phyloP scores from a whole-genome alignment of 768 basidiomycete genomes.

The Gloeostereum incarnatum region DNA sequence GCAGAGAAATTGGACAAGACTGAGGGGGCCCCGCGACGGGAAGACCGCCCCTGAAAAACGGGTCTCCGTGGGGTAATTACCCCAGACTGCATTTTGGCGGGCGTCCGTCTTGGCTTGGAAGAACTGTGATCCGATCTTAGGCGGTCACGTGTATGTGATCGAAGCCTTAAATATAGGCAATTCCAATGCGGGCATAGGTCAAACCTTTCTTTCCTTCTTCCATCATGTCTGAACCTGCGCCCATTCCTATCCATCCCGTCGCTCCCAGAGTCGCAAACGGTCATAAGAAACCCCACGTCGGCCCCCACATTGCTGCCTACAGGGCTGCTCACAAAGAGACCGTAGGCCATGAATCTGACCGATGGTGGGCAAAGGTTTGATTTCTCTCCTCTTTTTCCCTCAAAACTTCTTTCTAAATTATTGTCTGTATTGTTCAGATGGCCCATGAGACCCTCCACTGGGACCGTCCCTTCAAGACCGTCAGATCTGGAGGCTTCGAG shows the following conservation, averaged over 20 bases:
- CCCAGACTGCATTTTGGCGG: no score
- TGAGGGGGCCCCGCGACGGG: no score
- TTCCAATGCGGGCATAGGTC: no score
- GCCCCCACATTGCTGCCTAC: slow-evolving; percentile 75
- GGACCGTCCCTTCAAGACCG: slow-evolving; percentile 85
- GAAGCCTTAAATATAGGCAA: no score
- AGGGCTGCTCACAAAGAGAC: slow-evolving; percentile 55
- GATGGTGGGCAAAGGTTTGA: slow-evolving; percentile 82
- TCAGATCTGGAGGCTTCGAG: slow-evolving; percentile 74
- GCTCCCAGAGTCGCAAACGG: slow-evolving; percentile 64
- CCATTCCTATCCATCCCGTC: slow-evolving; percentile 56
- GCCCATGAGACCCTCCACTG: slow-evolving; percentile 76
- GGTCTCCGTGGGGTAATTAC: no score
- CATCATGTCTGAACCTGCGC: slow-evolving; percentile 32
- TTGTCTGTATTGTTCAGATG: slow-evolving; percentile 25
- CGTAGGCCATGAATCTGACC: slow-evolving; percentile 67
- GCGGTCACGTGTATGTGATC: no score
- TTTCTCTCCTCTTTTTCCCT: background rate
- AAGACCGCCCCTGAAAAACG: no score
- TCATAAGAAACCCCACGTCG: slow-evolving; percentile 65
- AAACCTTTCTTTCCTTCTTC: slow-evolving; percentile 5
- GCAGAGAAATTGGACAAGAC: no score
- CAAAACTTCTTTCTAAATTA: no score
- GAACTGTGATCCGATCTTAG: no score
- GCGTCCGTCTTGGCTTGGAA: no score